phyloP scores from a whole-genome alignment of 2,329 filamentous ascomycete genomes.

The Orbilia ellipsospora region DNA sequence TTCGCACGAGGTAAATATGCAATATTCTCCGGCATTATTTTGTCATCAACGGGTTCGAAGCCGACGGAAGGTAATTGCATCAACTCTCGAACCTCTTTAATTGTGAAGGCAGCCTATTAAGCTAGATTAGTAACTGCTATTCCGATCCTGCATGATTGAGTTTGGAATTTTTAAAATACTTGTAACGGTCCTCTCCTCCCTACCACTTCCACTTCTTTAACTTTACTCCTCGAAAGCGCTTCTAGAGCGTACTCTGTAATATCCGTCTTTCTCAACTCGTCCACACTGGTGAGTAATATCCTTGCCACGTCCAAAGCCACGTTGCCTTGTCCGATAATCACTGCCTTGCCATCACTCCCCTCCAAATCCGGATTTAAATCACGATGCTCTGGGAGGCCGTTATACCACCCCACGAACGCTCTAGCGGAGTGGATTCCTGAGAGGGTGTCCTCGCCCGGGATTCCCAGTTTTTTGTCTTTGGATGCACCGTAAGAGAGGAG shows the following conservation, averaged over 20 bases:
- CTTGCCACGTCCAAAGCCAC: constrained; percentile 93
- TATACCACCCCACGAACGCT: constrained; percentile 98
- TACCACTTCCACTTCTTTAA: constrained; percentile 85
- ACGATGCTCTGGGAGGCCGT: constrained; percentile 86
- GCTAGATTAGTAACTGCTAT: background rate
- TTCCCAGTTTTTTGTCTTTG: constrained; percentile 79
- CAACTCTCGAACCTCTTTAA: constrained; percentile 91
- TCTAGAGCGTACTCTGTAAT: constrained; percentile 87
- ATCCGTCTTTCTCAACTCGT: constrained; percentile 81
- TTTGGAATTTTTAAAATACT: constrained; percentile 63
- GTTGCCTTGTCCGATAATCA: constrained; percentile 94
- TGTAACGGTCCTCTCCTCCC: constrained; percentile 90
- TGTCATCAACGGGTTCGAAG: constrained; percentile 75
- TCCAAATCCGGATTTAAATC: constrained; percentile 78
- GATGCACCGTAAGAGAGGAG: constrained; percentile 93
- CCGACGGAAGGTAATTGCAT: constrained; percentile 78
- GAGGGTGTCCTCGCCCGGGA: constrained; percentile 80
- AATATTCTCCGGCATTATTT: constrained; percentile 73
- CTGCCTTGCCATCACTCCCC: constrained; percentile 77
- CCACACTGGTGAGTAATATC: constrained; percentile 81
- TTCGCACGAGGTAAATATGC: constrained; percentile 78
- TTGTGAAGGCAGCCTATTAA: constrained; percentile 81
- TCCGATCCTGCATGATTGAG: background rate
- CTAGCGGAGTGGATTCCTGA: constrained; percentile 85
- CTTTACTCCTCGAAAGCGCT: constrained; percentile 75